These are phyloP conservation scores for Populus hybrid DNA, from an alignment of 441 rosid species.

Conservation along the genomic window DNA sequence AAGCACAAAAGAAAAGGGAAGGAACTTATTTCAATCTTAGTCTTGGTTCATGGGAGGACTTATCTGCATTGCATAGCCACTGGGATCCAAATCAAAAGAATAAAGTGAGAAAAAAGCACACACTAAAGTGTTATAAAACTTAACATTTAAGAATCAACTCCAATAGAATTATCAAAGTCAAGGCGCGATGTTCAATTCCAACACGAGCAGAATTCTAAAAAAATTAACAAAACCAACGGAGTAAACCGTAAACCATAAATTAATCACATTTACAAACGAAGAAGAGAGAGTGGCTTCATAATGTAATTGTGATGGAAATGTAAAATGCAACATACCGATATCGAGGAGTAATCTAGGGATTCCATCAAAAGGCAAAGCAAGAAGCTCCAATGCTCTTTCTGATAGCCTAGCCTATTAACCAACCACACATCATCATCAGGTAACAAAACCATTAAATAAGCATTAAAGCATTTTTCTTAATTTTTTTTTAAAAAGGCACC, in stretches of 20 bases:
- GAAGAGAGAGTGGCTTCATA: background rate
- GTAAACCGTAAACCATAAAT: background rate
- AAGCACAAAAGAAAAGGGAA: background rate
- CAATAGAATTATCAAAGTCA: no score
- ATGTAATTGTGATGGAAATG: background rate
- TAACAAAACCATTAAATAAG: background rate
- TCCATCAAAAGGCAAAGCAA: slow-evolving; percentile 78
- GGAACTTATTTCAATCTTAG: slow-evolving; percentile 73
- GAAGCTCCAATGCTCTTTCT: slow-evolving; percentile 93
- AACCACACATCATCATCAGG: background rate
- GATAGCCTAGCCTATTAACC: slow-evolving; percentile 51
- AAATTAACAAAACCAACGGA: background rate
- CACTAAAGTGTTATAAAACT: no score
- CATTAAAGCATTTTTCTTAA: background rate
- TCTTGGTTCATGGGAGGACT: slow-evolving; percentile 87
- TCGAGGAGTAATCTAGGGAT: slow-evolving; percentile 81
- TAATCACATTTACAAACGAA: background rate
- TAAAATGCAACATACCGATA: slow-evolving; percentile 42
- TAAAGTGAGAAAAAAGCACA: no score
- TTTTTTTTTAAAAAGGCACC: slow-evolving; percentile 27
- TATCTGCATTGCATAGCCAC: slow-evolving; percentile 99
- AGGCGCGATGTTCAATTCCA: background rate
- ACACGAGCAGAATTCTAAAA: background rate
- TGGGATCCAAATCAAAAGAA: slow-evolving; percentile 16
- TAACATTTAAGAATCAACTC: no score